Percentiles rank a stretch among this genome's conserved stretches.
These are phyloP conservation scores for Funneliformis mosseae DNA, from an alignment of 192 early-diverging fungal genomes.

Conservation along the genomic window DNA sequence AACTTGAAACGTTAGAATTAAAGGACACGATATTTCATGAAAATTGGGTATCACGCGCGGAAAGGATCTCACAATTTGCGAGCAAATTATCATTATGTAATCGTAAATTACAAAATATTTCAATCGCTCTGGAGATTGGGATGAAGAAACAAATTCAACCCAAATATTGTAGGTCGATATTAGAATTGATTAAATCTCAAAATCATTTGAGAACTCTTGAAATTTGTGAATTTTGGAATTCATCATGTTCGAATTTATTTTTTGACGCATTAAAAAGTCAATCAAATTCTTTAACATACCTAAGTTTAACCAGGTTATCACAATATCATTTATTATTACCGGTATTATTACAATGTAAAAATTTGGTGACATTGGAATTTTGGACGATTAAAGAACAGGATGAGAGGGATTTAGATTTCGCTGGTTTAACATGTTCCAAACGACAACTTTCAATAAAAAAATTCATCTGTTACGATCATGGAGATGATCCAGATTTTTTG, in stretches of 20 bases:
- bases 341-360: background rate
- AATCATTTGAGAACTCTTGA: background rate
- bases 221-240: slow-evolving; percentile 20
- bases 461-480: background rate
- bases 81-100: slow-evolving; percentile 20
- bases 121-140: background rate
- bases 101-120: slow-evolving; percentile 6
- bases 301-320: background rate
- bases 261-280: background rate
- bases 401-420: background rate
- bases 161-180: background rate
- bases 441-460: slow-evolving; percentile 4
- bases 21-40: background rate
- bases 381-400: background rate
- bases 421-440: background rate
- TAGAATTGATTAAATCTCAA: slow-evolving; percentile 5
- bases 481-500: background rate
- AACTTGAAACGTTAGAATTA: slow-evolving; percentile 8
- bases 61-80: background rate
- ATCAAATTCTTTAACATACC: slow-evolving; percentile 6
- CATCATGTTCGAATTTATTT: background rate
- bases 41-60: background rate
- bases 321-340: slow-evolving; percentile 14
- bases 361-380: slow-evolving; percentile 14
- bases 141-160: background rate